Conservation (phyloP, 139 green algal species). For the Tetradesmus obliquus region DNA sequence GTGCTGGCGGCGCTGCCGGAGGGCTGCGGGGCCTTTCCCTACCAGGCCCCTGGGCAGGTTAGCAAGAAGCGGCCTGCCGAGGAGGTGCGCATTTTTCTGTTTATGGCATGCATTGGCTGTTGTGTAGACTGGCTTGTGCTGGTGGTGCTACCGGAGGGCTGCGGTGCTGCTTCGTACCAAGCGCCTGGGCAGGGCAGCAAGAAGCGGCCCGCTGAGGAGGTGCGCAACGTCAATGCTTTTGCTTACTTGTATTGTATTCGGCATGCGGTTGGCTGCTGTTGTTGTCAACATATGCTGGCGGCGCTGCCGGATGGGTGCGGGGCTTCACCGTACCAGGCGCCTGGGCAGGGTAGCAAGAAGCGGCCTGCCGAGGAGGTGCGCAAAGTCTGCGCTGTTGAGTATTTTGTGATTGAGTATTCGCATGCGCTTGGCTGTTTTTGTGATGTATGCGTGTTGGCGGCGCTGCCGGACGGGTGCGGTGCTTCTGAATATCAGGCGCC, state of each 20-base stretch:
- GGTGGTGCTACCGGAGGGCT: not conserved
- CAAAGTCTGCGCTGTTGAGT: too few relatives aligned
- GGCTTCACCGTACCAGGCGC: constrained; percentile 61
- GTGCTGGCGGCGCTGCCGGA: constrained; percentile 51
- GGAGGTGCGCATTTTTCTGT: not conserved
- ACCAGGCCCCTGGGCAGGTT: constrained; percentile 16
- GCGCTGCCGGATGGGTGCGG: constrained; percentile 69
- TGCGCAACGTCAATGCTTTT: too few relatives aligned
- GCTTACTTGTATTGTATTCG: too few relatives aligned
- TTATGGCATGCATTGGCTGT: not conserved
- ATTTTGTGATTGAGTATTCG: too few relatives aligned
- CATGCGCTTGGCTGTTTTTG: not conserved
- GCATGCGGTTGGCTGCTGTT: too few relatives aligned
- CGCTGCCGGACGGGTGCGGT: too few relatives aligned
- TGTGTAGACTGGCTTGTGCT: not conserved
- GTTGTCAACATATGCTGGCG: constrained; percentile 50
- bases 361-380: not conserved
- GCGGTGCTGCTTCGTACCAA: too few relatives aligned
- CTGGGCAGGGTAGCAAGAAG: not conserved
- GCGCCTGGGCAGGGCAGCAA: too few relatives aligned
- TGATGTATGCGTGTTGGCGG: not conserved
- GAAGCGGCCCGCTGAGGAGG: too few relatives aligned
- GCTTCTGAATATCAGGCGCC: too few relatives aligned
- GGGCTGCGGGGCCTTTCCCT: constrained; percentile 69
- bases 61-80: constrained; percentile 6